phyloP scores from a whole-genome alignment of 2,329 filamentous ascomycete species.

The Fusarium palustre region DNA sequence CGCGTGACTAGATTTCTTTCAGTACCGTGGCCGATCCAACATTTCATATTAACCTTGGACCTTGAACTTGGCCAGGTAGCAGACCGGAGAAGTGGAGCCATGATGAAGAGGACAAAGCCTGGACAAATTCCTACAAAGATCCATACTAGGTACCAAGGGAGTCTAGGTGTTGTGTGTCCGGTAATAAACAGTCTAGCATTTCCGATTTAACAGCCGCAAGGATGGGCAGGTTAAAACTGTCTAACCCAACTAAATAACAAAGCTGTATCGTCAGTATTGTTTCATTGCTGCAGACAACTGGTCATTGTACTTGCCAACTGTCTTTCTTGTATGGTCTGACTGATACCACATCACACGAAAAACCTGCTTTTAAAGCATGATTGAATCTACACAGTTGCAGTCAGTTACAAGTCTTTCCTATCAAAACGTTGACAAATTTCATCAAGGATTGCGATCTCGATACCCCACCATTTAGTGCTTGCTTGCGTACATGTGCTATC shows the following conservation, averaged over 20 bases:
- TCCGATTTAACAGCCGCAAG: conserved; percentile 4
- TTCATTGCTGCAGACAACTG: conserved; percentile 9
- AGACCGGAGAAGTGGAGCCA: conserved; percentile 32
- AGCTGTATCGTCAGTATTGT: conserved; percentile 13
- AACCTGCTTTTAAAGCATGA: conserved; percentile 27
- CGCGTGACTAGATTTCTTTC: not conserved
- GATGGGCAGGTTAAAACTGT: not conserved
- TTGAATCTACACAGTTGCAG: conserved; percentile 1
- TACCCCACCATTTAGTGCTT: conserved; percentile 24
- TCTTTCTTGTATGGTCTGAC: not conserved
- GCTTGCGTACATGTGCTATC: not conserved
- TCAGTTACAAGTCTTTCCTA: not conserved
- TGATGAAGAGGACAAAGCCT: not conserved
- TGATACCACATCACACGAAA: not conserved
- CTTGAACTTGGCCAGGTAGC: not conserved
- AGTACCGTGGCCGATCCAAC: not conserved
- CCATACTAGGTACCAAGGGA: too few relatives aligned
- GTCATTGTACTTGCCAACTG: not conserved
- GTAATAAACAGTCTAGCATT: conserved; percentile 12
- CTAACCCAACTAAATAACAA: not conserved
- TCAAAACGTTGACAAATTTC: conserved; percentile 16
- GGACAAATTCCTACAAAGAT: not conserved
- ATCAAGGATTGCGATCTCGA: conserved; percentile 25
- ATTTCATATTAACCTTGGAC: not conserved
- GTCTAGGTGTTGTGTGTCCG: not conserved